A percentile compares a stretch with the other conserved stretches of the same genome.
Conservation (phyloP, 352 stramenopile species). For the Globisporangium okanoganense region DNA sequence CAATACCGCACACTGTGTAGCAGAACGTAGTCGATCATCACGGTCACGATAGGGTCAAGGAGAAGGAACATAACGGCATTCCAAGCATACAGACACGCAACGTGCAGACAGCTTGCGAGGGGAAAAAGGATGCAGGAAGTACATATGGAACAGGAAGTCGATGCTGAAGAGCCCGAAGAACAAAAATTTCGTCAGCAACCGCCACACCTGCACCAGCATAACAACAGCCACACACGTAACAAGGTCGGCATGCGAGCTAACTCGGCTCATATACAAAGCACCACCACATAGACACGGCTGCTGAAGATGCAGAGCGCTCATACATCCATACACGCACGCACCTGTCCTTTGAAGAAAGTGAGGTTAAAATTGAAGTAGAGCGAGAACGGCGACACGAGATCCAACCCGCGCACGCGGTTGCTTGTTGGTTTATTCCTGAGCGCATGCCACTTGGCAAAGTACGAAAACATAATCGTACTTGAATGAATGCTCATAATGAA, state of each 20-base stretch:
- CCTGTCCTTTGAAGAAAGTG: constrained; percentile 97
- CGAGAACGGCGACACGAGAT: constrained; percentile 97
- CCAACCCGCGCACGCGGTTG: constrained; percentile 90
- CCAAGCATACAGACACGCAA: constrained; percentile 2
- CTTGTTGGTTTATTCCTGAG: constrained; percentile 3
- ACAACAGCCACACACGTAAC: neutral
- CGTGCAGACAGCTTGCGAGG: constrained; percentile 11
- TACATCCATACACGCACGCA: constrained; percentile 24
- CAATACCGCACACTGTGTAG: constrained; percentile 89
- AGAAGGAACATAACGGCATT: neutral
- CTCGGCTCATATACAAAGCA: neutral
- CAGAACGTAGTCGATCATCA: neutral
- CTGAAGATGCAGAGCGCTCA: neutral
- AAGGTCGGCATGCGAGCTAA: neutral
- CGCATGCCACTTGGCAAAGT: constrained; percentile 14
- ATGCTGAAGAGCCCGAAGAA: constrained; percentile 99
- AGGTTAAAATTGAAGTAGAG: constrained; percentile 95
- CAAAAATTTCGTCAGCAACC: constrained; percentile 97
- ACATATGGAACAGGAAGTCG: constrained; percentile 99
- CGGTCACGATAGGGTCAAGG: neutral
- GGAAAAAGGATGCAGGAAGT: constrained; percentile 92
- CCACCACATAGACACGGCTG: neutral
- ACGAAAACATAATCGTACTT: too few species aligned
- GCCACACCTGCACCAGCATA: constrained; percentile 78
- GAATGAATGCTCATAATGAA: too few species aligned